Evolutionary conservation across 2,329 filamentous ascomycete genomes (phyloP).

Genomic region (Lasiodiplodia citricola): DNA sequence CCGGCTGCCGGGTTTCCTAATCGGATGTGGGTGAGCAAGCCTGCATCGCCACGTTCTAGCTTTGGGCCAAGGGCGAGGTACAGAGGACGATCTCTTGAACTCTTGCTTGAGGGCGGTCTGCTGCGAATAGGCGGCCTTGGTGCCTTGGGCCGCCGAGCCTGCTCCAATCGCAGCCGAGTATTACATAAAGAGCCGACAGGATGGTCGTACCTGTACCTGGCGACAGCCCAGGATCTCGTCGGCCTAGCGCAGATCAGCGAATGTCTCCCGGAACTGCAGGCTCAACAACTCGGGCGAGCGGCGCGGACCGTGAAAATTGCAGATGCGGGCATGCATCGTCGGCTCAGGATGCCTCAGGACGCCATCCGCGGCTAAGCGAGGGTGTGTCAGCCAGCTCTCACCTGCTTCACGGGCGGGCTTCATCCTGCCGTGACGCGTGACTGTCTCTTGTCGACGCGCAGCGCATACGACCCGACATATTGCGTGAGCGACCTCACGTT

Average conservation of each 20-base stretch:
- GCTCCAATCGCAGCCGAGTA: not conserved
- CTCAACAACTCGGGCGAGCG: no score
- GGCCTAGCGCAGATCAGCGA: not conserved
- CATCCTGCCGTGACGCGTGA: not conserved
- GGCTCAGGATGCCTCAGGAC: not conserved
- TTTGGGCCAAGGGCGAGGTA: conserved; percentile 5
- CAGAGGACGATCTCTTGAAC: not conserved
- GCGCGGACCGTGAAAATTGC: not conserved
- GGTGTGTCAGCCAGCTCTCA: not conserved
- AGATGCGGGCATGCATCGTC: not conserved
- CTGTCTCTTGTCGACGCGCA: not conserved
- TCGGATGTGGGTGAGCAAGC: not conserved
- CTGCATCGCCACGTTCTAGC: conserved; percentile 15
- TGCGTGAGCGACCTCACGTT: not conserved
- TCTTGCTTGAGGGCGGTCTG: not conserved
- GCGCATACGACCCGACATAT: not conserved
- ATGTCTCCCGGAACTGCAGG: not conserved
- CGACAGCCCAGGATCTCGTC: not conserved
- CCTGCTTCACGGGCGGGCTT: not conserved
- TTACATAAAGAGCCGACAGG: conserved; percentile 1
- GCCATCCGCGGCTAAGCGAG: not conserved
- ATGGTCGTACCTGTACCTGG: not conserved
- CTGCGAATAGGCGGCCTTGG: not conserved
- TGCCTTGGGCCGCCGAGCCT: not conserved
- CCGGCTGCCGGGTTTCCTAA: not conserved